Evolutionary conservation across 2,329 filamentous ascomycete species (phyloP), one percentile per base, ranked within the genome.

Genomic region (Trichoderma endophyticum): DNA sequence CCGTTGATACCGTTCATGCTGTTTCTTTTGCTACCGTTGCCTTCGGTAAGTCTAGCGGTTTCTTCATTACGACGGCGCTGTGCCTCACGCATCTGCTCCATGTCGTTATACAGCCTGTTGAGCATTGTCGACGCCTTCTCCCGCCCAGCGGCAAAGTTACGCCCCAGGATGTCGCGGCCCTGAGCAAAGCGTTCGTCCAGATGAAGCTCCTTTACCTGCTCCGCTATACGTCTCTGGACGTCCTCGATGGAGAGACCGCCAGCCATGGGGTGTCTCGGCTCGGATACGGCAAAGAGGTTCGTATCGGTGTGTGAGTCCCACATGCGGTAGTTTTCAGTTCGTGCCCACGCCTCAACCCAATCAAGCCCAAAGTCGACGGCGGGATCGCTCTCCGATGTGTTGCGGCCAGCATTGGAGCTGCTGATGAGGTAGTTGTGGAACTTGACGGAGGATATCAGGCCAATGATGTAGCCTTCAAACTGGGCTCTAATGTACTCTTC

Each of bases 401-500:
- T 86, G 61, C 93, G 86, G 63, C 90, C 84, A 77, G 91, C 90
- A 75, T 88, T 88, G 78, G 77, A 70, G 76, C 91, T 86, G 21
- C 88, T 86, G 51, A 92, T 86, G 70, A 91, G 84, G 78, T 92
- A 91, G 77, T 89, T 90, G 81, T 94, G 94, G 80, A 97, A 98
- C 80, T 98, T 98, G 76, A 95, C 92, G 0, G 93, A 90, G 0
- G 95, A 93, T 57, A 98, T 89, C 74, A 99, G 87, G 0, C 94
- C 93, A 28, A 98, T 87, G 6, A 99, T 88, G 79, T 99, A 99
- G 78, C 98, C 95, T 82, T 99, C 96, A 74, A 99, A 99, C 78
- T 98, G 95, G 54, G 98, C 89, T 34, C 96, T 90, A 77, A 99
- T 99, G 78, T 98, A 98, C 80, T 98, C 96, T 82, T 99, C 96